A percentile compares a stretch with the other conserved stretches of the same genome.
These are phyloP conservation scores for Trichosporon asahii DNA, from an alignment of 1,284 basidiomycete species.

Conservation along the genomic window DNA sequence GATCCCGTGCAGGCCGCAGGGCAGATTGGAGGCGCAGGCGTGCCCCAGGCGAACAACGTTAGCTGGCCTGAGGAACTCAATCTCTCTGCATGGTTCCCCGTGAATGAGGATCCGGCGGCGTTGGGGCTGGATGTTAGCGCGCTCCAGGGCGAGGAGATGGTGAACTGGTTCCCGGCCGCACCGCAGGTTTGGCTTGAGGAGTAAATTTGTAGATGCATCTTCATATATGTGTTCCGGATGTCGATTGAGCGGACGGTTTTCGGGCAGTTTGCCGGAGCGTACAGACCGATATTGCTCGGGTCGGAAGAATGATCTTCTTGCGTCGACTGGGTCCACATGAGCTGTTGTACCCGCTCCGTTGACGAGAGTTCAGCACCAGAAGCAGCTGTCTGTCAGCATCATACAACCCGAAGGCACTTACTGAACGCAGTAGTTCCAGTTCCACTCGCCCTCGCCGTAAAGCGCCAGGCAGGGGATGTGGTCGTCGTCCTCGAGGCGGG, in stretches of 20 bases:
- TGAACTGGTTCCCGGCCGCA: slow-evolving; percentile 25
- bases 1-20: slow-evolving; percentile 18
- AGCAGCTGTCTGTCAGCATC: slow-evolving; percentile 1
- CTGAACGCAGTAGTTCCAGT: slow-evolving; percentile 6
- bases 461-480: slow-evolving; percentile 13
- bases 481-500: neutral
- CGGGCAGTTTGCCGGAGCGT: neutral
- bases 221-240: neutral
- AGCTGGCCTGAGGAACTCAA: slow-evolving; percentile 21
- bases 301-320: neutral
- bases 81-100: slow-evolving; percentile 24
- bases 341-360: too few relatives aligned
- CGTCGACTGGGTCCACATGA: too few relatives aligned
- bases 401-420: neutral
- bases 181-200: slow-evolving; percentile 25
- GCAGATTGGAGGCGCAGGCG: neutral
- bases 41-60: neutral
- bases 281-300: too few relatives aligned
- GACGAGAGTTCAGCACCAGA: neutral
- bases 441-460: slow-evolving; percentile 6
- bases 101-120: slow-evolving; percentile 7
- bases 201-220: neutral
- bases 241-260: neutral
- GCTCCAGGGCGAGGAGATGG: slow-evolving; percentile 22
- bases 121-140: slow-evolving; percentile 11